Conservation (phyloP, 257 asterid genomes). For the Petunia axillaris region DNA sequence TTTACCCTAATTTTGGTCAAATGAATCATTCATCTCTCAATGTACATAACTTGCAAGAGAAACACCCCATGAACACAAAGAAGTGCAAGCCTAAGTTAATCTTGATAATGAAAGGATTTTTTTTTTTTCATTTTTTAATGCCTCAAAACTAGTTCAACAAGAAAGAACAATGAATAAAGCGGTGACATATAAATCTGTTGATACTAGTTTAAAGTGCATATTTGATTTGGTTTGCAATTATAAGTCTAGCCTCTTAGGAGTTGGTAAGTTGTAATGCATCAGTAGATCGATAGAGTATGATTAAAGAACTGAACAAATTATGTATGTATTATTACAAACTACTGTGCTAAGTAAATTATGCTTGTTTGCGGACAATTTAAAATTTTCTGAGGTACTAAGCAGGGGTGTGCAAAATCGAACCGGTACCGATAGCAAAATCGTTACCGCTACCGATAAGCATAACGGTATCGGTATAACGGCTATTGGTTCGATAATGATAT, state of each 20-base stretch:
- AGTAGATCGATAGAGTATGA: too few species aligned
- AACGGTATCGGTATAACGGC: too few species aligned
- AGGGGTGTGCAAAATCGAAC: too few species aligned
- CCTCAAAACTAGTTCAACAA: constrained; percentile 23
- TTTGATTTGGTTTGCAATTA: neutral
- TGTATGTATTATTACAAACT: too few species aligned
- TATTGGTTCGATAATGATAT: too few species aligned
- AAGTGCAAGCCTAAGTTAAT: neutral
- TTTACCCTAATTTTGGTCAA: neutral
- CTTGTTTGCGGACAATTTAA: neutral
- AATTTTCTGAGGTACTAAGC: neutral
- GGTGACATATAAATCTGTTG: neutral
- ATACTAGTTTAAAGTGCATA: neutral
- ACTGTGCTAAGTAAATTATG: neutral
- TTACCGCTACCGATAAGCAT: too few species aligned
- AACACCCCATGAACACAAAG: neutral
- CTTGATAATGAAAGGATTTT: neutral
- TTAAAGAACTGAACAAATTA: too few species aligned
- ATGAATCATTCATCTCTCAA: neutral
- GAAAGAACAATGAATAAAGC: constrained; percentile 3
- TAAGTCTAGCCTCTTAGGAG: neutral
- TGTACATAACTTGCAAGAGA: neutral
- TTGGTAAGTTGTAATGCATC: neutral
- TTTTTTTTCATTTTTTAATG: neutral
- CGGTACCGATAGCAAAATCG: too few species aligned